A percentile compares a stretch with the other conserved stretches of the same genome.
Conservation (phyloP, 2,329 filamentous ascomycete genomes). For the Cladosporium oxysporum region DNA sequence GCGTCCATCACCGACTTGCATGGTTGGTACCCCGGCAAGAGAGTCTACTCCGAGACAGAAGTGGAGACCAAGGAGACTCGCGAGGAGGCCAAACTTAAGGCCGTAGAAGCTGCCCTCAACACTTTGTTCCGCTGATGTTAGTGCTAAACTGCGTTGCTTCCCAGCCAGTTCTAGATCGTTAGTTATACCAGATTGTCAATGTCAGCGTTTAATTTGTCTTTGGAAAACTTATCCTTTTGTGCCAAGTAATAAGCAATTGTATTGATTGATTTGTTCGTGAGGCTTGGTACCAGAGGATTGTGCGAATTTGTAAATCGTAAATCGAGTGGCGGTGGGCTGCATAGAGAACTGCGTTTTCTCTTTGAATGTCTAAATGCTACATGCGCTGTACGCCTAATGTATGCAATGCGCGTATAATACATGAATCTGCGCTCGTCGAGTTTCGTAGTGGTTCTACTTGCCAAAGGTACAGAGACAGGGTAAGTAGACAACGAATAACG, state of each 20-base stretch:
- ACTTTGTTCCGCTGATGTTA: background rate
- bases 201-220: background rate
- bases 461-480: background rate
- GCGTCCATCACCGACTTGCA: background rate
- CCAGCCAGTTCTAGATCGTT: background rate
- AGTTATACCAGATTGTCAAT: background rate
- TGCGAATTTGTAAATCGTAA: background rate
- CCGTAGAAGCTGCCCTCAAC: background rate
- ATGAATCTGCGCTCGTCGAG: background rate
- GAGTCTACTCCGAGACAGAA: background rate
- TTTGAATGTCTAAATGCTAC: background rate
- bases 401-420: background rate
- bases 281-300: background rate
- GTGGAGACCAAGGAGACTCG: background rate
- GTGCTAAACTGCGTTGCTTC: background rate
- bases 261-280: background rate
- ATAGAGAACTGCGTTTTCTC: background rate
- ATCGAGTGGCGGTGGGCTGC: background rate
- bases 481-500: background rate
- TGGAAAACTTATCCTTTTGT: background rate
- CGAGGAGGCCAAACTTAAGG: background rate
- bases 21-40: background rate
- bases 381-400: background rate
- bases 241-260: background rate
- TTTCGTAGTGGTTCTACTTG: background rate